Percentiles rank a stretch among this genome's conserved stretches.
Evolutionary conservation across 2,329 filamentous ascomycete species (phyloP).

Genomic region (Aspergillus puulaauensis): DNA sequence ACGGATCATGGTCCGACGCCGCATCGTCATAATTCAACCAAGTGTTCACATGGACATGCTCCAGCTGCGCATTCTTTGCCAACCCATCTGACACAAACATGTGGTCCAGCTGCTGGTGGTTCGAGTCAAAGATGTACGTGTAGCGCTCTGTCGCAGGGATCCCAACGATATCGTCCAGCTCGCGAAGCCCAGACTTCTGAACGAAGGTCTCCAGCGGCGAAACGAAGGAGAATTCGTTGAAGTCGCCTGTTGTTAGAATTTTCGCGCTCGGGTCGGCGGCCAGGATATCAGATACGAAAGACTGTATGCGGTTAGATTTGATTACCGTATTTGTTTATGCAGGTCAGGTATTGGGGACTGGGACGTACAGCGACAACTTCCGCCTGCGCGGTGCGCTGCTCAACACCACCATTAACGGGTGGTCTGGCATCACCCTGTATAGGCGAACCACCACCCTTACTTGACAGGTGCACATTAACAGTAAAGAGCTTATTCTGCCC

Average conservation of each 20-base stretch:
- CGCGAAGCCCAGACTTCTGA: conserved; percentile 54
- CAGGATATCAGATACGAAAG: conserved; percentile 61
- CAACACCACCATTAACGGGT: conserved; percentile 65
- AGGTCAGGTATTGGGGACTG: not conserved
- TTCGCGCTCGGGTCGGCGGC: conserved; percentile 55
- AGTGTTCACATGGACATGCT: conserved; percentile 71
- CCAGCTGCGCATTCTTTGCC: conserved; percentile 40
- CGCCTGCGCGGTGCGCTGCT: conserved; percentile 57
- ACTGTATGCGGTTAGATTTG: conserved; percentile 24
- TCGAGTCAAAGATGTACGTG: conserved; percentile 69
- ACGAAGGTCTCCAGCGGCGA: conserved; percentile 58
- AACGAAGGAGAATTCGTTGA: conserved; percentile 70
- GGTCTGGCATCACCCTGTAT: conserved; percentile 66
- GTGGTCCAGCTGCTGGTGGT: conserved; percentile 69
- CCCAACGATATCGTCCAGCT: conserved; percentile 61
- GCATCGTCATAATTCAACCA: conserved; percentile 60
- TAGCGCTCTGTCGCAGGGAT: conserved; percentile 61
- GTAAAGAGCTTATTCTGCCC: conserved; percentile 64
- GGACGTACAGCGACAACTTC: conserved; percentile 56
- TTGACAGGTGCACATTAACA: conserved; percentile 68
- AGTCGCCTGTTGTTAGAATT: conserved; percentile 66
- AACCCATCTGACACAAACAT: conserved; percentile 63
- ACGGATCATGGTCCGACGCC: conserved; percentile 69
- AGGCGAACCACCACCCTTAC: conserved; percentile 65
- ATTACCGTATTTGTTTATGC: not conserved